Evolutionary conservation across 495 filamentous ascomycete genomes (phyloP), one percentile per base, ranked within the genome.

Genomic region (Neurospora terricola): DNA sequence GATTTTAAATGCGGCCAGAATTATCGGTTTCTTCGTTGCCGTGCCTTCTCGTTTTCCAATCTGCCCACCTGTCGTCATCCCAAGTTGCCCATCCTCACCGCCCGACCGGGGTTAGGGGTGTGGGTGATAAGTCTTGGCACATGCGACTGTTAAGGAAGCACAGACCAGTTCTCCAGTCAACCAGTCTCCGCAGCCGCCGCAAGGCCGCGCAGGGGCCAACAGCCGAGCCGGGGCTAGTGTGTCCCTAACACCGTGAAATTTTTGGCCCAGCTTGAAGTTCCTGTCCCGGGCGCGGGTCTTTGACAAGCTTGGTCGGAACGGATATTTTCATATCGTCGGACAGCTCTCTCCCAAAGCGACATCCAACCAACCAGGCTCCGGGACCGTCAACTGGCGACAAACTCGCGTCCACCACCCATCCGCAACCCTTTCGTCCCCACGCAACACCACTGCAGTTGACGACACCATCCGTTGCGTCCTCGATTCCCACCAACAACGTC

Each of bases 231-330:
- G 69, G 38, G 43, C 40, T 12, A 39, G 69, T 59, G 36, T 54
- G 70, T 62, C 27, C 23, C 21, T 66, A 66, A 66, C 71, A 74
- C 73, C 76, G 74, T 73, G 77, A 80, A 80, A 80, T 80, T 80
- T 80, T 79, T 80, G 77, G 77, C 72, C 74, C 14, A 62, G 54
- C 54, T 66, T 66, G 54, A 66, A 66, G 54, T 66, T 66, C 54
- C 27, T 66, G 54, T 66, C 54, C 54, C 54, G 54, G 54, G 54
- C 54, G 54, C 54, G 54, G 54, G 54, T 66, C 54, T 62, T 16
- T 62, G 54, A 62, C 54, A 62, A 62, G 54, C 54, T 62, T 62
- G 54, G 27, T 66, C 54, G 54, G 54, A 66, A 66, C 54, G 54
- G 54, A 66, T 66, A 66, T 66, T 66, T 66, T 66, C 54, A 66